A percentile compares a stretch with the other conserved stretches of the same genome.
phyloP scores from a whole-genome alignment of 306 rosid species.

The Vicia faba region DNA sequence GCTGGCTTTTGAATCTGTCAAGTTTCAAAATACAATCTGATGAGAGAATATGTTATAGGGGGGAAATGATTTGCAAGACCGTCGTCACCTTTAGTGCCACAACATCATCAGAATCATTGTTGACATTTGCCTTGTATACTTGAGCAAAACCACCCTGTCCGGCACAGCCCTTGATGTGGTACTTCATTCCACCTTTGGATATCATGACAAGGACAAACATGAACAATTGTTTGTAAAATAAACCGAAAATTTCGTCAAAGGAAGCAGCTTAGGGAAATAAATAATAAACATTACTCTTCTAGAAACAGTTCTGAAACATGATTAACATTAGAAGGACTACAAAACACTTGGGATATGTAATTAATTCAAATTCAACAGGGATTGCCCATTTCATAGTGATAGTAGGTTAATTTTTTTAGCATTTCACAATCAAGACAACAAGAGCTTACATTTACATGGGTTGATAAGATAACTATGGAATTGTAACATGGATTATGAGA shows the following conservation, averaged over 20 bases:
- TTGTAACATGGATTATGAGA: slow-evolving; percentile 7
- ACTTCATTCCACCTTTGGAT: slow-evolving; percentile 77
- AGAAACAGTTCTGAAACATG: slow-evolving; percentile 21
- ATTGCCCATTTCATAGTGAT: slow-evolving; percentile 4
- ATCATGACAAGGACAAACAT: slow-evolving; percentile 36
- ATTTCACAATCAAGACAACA: slow-evolving; percentile 16
- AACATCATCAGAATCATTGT: slow-evolving; percentile 71
- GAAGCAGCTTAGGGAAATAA: slow-evolving; percentile 17
- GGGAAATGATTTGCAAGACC: slow-evolving; percentile 1
- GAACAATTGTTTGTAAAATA: slow-evolving; percentile 23
- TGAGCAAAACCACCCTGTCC: slow-evolving; percentile 95
- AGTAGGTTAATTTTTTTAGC: slow-evolving; percentile 5
- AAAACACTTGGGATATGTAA: slow-evolving; percentile 8
- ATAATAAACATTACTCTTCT: slow-evolving; percentile 23
- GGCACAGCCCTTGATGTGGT: slow-evolving; percentile 89
- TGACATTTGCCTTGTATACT: slow-evolving; percentile 74
- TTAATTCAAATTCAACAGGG: slow-evolving; percentile 29
- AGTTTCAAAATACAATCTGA: slow-evolving; percentile 36
- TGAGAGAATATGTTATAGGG: slow-evolving; percentile 16
- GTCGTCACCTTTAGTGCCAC: slow-evolving; percentile 82
- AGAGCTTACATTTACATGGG: slow-evolving; percentile 18
- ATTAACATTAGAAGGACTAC: slow-evolving; percentile 19
- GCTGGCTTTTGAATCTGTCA: slow-evolving; percentile 87
- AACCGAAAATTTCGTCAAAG: neutral
- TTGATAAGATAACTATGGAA: slow-evolving; percentile 14